Conservation (phyloP, 805 yeast species). For the Starmerella floris region DNA sequence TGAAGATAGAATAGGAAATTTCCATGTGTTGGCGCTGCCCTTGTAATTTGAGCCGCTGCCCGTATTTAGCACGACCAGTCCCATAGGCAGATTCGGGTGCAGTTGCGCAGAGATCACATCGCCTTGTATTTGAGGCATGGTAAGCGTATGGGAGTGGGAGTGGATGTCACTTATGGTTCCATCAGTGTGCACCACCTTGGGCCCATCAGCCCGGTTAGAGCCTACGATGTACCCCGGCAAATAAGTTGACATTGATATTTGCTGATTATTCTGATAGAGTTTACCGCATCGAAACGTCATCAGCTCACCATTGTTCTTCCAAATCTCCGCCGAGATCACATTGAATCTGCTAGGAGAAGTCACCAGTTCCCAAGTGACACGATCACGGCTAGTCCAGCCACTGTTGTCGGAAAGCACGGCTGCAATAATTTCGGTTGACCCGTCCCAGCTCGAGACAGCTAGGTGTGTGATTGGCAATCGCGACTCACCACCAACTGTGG, state of each 20-base stretch:
- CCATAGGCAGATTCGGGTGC: conserved; percentile 14
- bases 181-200: not conserved
- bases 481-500: not conserved
- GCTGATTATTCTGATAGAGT: not conserved
- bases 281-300: not conserved
- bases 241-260: not conserved
- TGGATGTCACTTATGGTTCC: not conserved
- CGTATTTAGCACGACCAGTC: conserved; percentile 1
- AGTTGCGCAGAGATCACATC: conserved; percentile 1
- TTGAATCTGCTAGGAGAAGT: not conserved
- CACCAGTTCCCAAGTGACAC: not conserved
- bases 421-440: not conserved
- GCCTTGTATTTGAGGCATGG: conserved; percentile 8
- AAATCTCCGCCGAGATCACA: not conserved
- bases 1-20: conserved; percentile 15
- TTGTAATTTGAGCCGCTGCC: not conserved
- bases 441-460: not conserved
- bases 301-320: not conserved
- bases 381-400: not conserved
- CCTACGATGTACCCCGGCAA: not conserved
- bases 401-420: conserved; percentile 4
- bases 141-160: not conserved
- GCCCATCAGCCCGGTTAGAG: not conserved
- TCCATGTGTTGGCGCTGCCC: conserved; percentile 2
- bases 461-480: not conserved